phyloP scores from a whole-genome alignment of 2,329 filamentous ascomycete genomes.

The Aspergillus sp. region DNA sequence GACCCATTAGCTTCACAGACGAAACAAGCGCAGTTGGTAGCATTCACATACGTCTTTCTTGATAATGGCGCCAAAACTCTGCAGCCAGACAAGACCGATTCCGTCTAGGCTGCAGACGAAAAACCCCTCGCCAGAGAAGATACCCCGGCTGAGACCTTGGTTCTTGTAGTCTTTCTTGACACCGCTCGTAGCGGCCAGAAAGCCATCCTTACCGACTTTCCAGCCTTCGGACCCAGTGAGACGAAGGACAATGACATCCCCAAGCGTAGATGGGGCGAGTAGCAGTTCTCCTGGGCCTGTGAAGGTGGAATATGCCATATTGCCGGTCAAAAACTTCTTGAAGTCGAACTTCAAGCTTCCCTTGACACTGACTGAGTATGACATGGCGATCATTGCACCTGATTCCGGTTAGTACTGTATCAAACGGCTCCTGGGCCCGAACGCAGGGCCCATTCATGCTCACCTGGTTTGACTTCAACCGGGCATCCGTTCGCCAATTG shows the following conservation, averaged over 20 bases:
- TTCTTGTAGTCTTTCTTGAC: conserved; percentile 83
- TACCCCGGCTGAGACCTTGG: conserved; percentile 82
- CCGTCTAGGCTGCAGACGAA: conserved; percentile 88
- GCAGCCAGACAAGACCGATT: conserved; percentile 79
- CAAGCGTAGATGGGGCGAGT: conserved; percentile 74
- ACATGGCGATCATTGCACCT: conserved; percentile 95
- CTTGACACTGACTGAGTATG: conserved; percentile 77
- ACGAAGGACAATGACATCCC: conserved; percentile 80
- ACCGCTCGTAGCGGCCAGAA: conserved; percentile 81
- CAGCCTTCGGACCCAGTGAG: conserved; percentile 67
- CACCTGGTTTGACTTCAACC: conserved; percentile 73
- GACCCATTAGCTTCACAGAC: not conserved
- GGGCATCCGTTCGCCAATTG: conserved; percentile 90
- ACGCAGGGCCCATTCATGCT: not conserved
- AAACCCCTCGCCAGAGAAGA: conserved; percentile 90
- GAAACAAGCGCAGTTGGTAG: not conserved
- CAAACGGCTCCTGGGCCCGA: not conserved
- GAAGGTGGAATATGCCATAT: conserved; percentile 75
- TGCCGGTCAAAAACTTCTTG: conserved; percentile 85
- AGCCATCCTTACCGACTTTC: conserved; percentile 84
- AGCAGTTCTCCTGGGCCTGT: conserved; percentile 90
- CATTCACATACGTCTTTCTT: conserved; percentile 74
- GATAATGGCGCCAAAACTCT: conserved; percentile 92
- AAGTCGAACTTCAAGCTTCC: conserved; percentile 81
- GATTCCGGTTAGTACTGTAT: not conserved